Base-by-base conservation (phyloP, 2,329 filamentous ascomycete species). In the Aspergillus hiratsukae region DNA sequence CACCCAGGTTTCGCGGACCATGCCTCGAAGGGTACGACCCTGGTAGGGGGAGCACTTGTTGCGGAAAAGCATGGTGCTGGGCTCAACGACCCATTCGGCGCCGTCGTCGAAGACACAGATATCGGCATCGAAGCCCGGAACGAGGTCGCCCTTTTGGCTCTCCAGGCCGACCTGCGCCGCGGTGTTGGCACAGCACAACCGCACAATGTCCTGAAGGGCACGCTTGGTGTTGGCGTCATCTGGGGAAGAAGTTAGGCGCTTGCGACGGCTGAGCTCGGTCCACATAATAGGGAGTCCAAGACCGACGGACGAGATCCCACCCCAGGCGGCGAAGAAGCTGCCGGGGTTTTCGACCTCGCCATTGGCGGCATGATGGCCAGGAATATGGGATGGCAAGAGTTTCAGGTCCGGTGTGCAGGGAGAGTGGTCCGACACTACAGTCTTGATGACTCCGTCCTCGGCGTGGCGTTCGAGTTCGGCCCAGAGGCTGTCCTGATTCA, bases 321-420 rank as follows among this genome's bases (percentile, higher is more conserved):
- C 94, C 94, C 94, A 99, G 1, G 92, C 92, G 3, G 88, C 86
- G 76, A 97, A 94, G 81, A 99, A 97, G 76, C 97, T 90, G 40
- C 94, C 94, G 10, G 73, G 68, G 19, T 77, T 70, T 6, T 67
- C 65, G 58, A 64, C 53, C 53, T 69, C 58, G 51, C 71, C 49
- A n/a, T 60, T 49, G 21, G 61, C 53, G 56, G 68, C 70, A 58
- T 65, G 67, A 64, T 71, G 73, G 40, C 80, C 79, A 17, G 80
- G 83, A n/a, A 94, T 80, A 63, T 87, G 83, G 0, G 81, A 73
- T 0, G 93, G 92, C 0, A 97, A 83, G 19, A 96, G 83, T 75
- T 99, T 99, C 53, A 99, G 82, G 69, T 96, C 87, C 0, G 94
- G 93, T 3, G 94, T 97, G 79, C 94, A 97, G 5, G 94, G 94